Percentiles rank a stretch among this genome's conserved stretches.
Conservation (phyloP, 1,284 basidiomycete species). For the Veloboletus limbatus region DNA sequence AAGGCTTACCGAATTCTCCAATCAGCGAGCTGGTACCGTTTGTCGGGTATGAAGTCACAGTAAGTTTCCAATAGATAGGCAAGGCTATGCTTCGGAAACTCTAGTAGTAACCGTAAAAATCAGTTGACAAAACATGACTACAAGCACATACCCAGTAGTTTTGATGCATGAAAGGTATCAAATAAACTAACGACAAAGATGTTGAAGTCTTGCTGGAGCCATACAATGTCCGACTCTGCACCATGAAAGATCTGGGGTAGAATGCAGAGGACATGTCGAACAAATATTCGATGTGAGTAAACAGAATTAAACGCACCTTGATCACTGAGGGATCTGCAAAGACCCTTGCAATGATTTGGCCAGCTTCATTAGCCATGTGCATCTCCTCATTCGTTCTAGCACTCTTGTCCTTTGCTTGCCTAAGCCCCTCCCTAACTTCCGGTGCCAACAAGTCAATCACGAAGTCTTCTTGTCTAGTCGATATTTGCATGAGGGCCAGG, state of each 20-base stretch:
- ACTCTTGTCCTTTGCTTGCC: constrained; percentile 32
- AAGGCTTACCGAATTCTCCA: constrained; percentile 82
- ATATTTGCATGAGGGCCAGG: constrained; percentile 92
- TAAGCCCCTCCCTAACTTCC: constrained; percentile 73
- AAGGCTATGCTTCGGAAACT: constrained; percentile 81
- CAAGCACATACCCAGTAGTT: constrained; percentile 62
- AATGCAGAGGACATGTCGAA: not conserved
- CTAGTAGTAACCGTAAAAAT: constrained; percentile 36
- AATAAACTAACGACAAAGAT: constrained; percentile 93
- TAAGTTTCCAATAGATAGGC: constrained; percentile 87
- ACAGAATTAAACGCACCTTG: constrained; percentile 56
- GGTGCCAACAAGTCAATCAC: constrained; percentile 77
- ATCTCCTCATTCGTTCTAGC: constrained; percentile 13
- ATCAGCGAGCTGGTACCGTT: constrained; percentile 94
- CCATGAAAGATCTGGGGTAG: constrained; percentile 81
- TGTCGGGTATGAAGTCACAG: constrained; percentile 91
- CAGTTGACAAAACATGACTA: not conserved
- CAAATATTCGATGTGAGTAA: not conserved
- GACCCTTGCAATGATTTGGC: constrained; percentile 51
- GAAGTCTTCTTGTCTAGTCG: constrained; percentile 82
- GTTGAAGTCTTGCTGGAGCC: constrained; percentile 96
- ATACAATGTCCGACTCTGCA: constrained; percentile 90
- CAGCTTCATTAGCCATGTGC: constrained; percentile 41
- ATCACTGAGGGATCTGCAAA: constrained; percentile 83
- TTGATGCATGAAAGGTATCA: constrained; percentile 95